phyloP scores from a whole-genome alignment of 2,329 filamentous ascomycete species.

The Aphanocladium album region DNA sequence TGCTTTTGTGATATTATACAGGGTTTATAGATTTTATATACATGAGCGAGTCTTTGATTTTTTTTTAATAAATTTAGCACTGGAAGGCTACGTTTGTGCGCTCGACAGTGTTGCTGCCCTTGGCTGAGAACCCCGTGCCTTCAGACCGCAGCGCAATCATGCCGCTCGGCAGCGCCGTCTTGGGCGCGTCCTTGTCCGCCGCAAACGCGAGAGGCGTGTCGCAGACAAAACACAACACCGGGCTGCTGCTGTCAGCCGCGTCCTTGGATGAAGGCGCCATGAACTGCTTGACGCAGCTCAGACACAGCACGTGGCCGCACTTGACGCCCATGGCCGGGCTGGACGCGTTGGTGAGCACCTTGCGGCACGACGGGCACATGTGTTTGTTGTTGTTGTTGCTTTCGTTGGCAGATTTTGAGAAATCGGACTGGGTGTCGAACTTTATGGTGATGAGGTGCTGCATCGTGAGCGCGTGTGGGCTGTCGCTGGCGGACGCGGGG shows the following conservation, averaged over 20 bases:
- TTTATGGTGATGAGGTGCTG: slow-evolving; percentile 70
- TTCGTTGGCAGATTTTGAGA: slow-evolving; percentile 41
- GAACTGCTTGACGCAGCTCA: slow-evolving; percentile 78
- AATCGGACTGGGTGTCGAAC: slow-evolving; percentile 65
- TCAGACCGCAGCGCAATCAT: slow-evolving; percentile 77
- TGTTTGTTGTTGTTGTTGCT: too few species aligned
- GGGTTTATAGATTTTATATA: not conserved
- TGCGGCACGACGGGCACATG: slow-evolving; percentile 80
- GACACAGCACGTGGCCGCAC: slow-evolving; percentile 89
- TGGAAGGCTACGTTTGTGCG: slow-evolving; percentile 78
- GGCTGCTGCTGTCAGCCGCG: slow-evolving; percentile 36
- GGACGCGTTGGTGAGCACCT: slow-evolving; percentile 73
- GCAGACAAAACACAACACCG: slow-evolving; percentile 72
- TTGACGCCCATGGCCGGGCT: slow-evolving; percentile 79
- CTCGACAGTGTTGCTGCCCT: slow-evolving; percentile 77
- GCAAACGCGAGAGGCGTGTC: slow-evolving; percentile 65
- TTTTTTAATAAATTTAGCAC: slow-evolving; percentile 43
- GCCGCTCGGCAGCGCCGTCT: slow-evolving; percentile 61
- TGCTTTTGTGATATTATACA: not conserved
- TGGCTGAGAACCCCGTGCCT: slow-evolving; percentile 86
- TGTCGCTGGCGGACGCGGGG: slow-evolving; percentile 63
- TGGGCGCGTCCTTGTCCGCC: slow-evolving; percentile 36
- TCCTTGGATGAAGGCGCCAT: slow-evolving; percentile 56
- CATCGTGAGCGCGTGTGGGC: slow-evolving; percentile 69
- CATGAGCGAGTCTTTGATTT: not conserved